A percentile compares a stretch with the other conserved stretches of the same genome.
These are phyloP conservation scores for Populus alba DNA, from an alignment of 345 rosid species.

Conservation along the genomic window DNA sequence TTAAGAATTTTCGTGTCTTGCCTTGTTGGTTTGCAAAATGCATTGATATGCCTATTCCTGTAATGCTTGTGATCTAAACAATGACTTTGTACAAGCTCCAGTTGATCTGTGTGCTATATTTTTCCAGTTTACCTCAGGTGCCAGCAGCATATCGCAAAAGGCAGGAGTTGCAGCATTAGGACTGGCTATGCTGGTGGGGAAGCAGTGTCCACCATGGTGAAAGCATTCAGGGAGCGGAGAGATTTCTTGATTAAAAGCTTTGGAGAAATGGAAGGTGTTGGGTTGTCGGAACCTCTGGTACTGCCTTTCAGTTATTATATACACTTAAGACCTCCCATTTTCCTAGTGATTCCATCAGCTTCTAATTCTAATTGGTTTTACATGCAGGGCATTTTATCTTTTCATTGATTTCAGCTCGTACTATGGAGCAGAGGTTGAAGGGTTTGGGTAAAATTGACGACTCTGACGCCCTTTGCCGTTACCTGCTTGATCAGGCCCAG, in stretches of 20 bases:
- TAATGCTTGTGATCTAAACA: not conserved
- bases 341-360: not conserved
- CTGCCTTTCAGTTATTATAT: not conserved
- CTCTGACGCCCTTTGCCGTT: constrained; percentile 59
- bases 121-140: constrained; percentile 78
- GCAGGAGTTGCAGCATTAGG: constrained; percentile 93
- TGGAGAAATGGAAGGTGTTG: constrained; percentile 72
- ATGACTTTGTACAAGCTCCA: not conserved
- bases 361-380: not conserved
- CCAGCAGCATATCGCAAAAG: constrained; percentile 83
- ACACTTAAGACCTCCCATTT: not conserved
- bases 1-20: not conserved
- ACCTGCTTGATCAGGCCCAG: constrained; percentile 63
- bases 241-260: constrained; percentile 83
- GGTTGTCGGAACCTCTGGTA: constrained; percentile 90
- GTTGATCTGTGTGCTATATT: constrained; percentile 5
- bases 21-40: not conserved
- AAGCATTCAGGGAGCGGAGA: constrained; percentile 84
- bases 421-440: constrained; percentile 75
- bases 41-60: not conserved
- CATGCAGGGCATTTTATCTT: constrained; percentile 91
- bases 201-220: constrained; percentile 75
- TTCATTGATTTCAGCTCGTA: constrained; percentile 78
- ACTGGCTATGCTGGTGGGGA: constrained; percentile 96
- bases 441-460: constrained; percentile 69